A percentile compares a stretch with the other conserved stretches of the same genome.
Conservation (phyloP, 2,329 filamentous ascomycete species). For the Colletotrichum graminicola region DNA sequence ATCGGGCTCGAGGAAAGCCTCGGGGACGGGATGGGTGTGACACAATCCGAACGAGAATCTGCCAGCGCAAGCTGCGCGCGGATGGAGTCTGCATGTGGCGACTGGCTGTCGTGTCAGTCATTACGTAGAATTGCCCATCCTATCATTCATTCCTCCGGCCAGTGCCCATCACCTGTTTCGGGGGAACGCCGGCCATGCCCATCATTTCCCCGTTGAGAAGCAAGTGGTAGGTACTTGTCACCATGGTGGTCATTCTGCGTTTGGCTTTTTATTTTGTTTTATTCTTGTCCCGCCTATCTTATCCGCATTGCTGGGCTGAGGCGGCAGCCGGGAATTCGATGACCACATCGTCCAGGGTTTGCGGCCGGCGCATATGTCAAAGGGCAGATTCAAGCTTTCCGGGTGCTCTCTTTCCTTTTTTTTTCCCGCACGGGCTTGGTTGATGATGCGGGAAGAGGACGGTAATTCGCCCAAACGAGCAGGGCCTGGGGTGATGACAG, state of each 20-base stretch:
- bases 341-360: constrained; percentile 12
- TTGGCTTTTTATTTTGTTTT: too few species aligned
- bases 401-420: not conserved
- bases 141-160: constrained; percentile 16
- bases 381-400: constrained; percentile 16
- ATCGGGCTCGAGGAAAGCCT: too few species aligned
- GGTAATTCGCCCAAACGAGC: not conserved
- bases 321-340: constrained; percentile 3
- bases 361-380: constrained; percentile 19
- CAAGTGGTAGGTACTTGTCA: constrained; percentile 4
- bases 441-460: constrained; percentile 28
- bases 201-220: constrained; percentile 37
- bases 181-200: constrained; percentile 8
- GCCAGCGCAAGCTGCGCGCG: constrained; percentile 13
- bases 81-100: constrained; percentile 38
- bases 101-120: constrained; percentile 38
- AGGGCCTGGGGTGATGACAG: not conserved
- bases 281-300: not conserved
- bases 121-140: constrained; percentile 36
- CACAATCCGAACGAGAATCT: constrained; percentile 18
- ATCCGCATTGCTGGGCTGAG: not conserved
- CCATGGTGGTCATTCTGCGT: not conserved
- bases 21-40: constrained; percentile 3
- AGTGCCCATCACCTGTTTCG: constrained; percentile 11
- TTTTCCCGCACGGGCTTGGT: constrained; percentile 21